Base-by-base conservation (phyloP, 2,329 filamentous ascomycete species). In the Ophiostoma angusticollis region DNA sequence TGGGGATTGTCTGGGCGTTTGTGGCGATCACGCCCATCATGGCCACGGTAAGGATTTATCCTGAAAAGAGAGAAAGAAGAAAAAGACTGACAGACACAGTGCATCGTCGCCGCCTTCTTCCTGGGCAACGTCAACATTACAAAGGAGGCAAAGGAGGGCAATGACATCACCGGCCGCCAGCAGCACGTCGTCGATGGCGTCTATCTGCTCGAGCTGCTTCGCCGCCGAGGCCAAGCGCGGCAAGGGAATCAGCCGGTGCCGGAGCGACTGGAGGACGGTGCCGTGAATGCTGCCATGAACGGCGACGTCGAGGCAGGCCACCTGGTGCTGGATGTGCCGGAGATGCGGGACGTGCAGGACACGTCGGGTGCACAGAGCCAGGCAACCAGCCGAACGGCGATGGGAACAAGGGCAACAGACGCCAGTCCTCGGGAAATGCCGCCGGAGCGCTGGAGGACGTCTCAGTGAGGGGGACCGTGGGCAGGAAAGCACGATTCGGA, bases 1-100 rank as follows among this genome's bases (percentile, higher is more conserved):
- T 47, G 42, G 77, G 74, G 0, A 71, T 80, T n/a, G 71, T 75
- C 45, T 78, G 75, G 69, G 72, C 75, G 0, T 78, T 78, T 48
- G 64, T 79, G 28, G 61, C 74, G 0, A 67, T 82, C 27, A 56
- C 72, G 11, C 76, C 76, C 0, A 67, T 81, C 41, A 64, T 79
- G 57, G 53, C 59, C 19, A 21, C 61, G 42, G 62, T 61, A 47
- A 45, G 57, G 8, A 5, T 30, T 6, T 19, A n/a, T 6, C 19
- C 12, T 21, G 19, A 30, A 5, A 30, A 30, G 28, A 27, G 8
- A 24, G n/a, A 3, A 11, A 9, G 1, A 16, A 19, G 9, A 17
- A 13, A 12, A 16, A 17, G 22, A 16, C 31, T 29, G 31, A 18
- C 12, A 2, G 7, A 6, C 5, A 14, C n/a, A 54, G 49, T 53